Conservation (phyloP, 805 yeast species). For the Yarrowia phangngaensis region DNA sequence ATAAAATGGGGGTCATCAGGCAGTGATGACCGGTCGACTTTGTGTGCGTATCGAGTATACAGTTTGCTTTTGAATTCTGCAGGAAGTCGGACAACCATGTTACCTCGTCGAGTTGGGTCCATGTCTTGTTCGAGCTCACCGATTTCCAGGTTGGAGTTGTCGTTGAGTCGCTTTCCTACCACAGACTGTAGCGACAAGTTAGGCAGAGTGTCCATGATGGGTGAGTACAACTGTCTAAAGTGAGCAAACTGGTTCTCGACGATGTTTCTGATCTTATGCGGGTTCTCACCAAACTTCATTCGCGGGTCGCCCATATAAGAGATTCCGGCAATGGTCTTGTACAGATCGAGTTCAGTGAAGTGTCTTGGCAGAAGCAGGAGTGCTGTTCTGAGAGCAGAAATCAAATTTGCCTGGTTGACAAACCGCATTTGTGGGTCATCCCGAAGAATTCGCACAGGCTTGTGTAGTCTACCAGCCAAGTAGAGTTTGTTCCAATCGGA, state of each 20-base stretch:
- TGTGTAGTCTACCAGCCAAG: conserved; percentile 88
- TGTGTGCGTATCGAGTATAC: conserved; percentile 34
- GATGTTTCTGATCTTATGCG: conserved; percentile 79
- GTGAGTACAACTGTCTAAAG: conserved; percentile 72
- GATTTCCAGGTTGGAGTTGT: conserved; percentile 36
- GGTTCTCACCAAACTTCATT: conserved; percentile 84
- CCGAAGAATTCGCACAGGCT: conserved; percentile 76
- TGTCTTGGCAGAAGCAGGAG: conserved; percentile 49
- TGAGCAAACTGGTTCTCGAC: conserved; percentile 68
- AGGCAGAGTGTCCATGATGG: conserved; percentile 49
- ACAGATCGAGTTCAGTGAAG: conserved; percentile 63
- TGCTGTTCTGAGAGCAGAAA: conserved; percentile 71
- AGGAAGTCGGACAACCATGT: conserved; percentile 49
- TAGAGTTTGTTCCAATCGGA: conserved; percentile 83
- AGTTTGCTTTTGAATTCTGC: conserved; percentile 46
- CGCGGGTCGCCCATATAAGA: conserved; percentile 91
- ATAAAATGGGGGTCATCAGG: conserved; percentile 26
- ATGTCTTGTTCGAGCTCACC: conserved; percentile 39
- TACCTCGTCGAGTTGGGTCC: conserved; percentile 43
- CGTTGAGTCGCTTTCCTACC: conserved; percentile 30
- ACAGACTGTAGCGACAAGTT: conserved; percentile 33
- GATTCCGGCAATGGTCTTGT: conserved; percentile 68
- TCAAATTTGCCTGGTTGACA: conserved; percentile 70
- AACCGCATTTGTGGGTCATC: conserved; percentile 61
- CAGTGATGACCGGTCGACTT: conserved; percentile 9